A percentile compares a stretch with the other conserved stretches of the same genome.
phyloP scores from a whole-genome alignment of 2,329 filamentous ascomycete genomes.

The Emergomyces orientalis region DNA sequence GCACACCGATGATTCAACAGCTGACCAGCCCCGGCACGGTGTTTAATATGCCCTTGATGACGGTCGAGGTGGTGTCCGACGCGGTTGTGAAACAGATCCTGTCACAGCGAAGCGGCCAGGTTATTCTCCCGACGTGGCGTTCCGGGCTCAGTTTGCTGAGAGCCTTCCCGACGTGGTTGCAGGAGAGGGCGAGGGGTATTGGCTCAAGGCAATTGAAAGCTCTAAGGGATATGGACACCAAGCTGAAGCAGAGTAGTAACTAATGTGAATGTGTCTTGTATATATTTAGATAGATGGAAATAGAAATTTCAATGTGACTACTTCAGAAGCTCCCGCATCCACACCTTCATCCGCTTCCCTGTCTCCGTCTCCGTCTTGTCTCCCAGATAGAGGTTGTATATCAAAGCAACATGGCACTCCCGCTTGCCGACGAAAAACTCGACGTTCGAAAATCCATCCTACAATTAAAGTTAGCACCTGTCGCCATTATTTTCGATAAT shows the following conservation, averaged over 20 bases:
- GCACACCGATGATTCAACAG: conserved; percentile 39
- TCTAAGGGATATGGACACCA: background rate
- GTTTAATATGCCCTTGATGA: conserved; percentile 30
- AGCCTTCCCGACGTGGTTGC: conserved; percentile 38
- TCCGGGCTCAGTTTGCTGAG: conserved; percentile 22
- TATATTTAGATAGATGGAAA: background rate
- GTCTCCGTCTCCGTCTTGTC: conserved; percentile 21
- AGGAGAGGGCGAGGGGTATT: conserved; percentile 31
- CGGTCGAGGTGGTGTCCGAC: conserved; percentile 35
- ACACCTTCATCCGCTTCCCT: conserved; percentile 20
- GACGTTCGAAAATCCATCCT: conserved; percentile 25
- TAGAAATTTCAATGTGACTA: background rate
- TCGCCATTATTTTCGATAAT: background rate
- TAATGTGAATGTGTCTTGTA: background rate
- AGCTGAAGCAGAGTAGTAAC: conserved; percentile 7
- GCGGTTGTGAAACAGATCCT: conserved; percentile 44
- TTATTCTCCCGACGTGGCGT: conserved; percentile 38
- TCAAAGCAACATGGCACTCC: conserved; percentile 25
- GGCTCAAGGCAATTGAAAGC: conserved; percentile 21
- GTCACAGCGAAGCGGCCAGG: conserved; percentile 40
- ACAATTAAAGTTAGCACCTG: background rate
- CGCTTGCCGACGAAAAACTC: conserved; percentile 21
- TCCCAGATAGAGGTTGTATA: conserved; percentile 18
- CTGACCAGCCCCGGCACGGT: conserved; percentile 25
- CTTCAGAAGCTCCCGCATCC: conserved; percentile 22